phyloP scores from a whole-genome alignment of 1,139 yeast species.

The Candida labiduridarum region DNA sequence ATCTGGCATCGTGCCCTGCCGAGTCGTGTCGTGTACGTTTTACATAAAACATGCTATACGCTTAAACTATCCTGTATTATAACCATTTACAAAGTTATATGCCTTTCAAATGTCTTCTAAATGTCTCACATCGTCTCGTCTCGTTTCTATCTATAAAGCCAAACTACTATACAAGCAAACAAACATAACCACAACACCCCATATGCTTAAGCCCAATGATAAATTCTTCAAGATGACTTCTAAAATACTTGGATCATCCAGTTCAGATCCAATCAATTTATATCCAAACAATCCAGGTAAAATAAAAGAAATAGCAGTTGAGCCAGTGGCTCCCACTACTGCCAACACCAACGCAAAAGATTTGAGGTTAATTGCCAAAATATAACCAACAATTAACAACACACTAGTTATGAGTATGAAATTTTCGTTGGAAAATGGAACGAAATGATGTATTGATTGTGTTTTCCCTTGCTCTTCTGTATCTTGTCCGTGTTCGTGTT shows the following conservation, averaged over 20 bases:
- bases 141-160: conserved; percentile 21
- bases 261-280: conserved; percentile 44
- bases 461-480: conserved; percentile 13
- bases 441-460: conserved; percentile 25
- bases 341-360: conserved; percentile 61
- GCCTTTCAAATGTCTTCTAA: too few relatives aligned
- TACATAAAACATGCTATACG: too few relatives aligned
- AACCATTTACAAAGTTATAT: too few relatives aligned
- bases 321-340: conserved; percentile 63
- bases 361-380: conserved; percentile 44
- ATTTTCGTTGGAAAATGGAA: conserved; percentile 53
- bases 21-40: too few relatives aligned
- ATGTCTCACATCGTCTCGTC: not conserved
- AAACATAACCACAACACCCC: conserved; percentile 48
- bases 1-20: too few relatives aligned
- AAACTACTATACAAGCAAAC: conserved; percentile 43
- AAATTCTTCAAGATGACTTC: conserved; percentile 28
- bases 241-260: conserved; percentile 24
- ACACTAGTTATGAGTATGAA: conserved; percentile 51
- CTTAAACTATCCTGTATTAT: not conserved
- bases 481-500: not conserved
- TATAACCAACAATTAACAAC: conserved; percentile 47
- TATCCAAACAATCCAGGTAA: conserved; percentile 62
- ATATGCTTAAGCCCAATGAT: conserved; percentile 36
- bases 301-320: conserved; percentile 60